A percentile compares a stretch with the other conserved stretches of the same genome.
Conservation (phyloP, 306 rosid species). For the Sesbania bispinosa region DNA sequence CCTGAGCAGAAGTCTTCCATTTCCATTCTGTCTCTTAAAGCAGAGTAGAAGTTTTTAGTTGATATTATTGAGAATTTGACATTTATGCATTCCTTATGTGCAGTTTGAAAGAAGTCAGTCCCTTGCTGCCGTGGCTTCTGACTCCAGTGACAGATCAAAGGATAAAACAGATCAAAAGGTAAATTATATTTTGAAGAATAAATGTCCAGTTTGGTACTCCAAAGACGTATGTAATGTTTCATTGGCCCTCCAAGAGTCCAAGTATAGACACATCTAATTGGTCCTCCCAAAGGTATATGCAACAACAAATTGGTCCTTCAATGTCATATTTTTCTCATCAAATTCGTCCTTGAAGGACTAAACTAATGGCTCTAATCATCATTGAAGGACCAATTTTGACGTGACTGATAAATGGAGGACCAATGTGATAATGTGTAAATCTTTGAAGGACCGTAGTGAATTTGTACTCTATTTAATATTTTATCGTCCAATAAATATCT, state of each 20-base stretch:
- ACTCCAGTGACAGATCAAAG: constrained; percentile 85
- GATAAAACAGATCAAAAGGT: constrained; percentile 92
- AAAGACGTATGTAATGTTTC: background rate
- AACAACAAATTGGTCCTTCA: background rate
- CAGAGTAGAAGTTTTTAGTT: background rate
- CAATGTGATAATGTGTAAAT: background rate
- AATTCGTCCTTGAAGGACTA: background rate
- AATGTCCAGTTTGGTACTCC: background rate
- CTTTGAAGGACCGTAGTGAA: background rate
- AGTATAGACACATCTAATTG: background rate
- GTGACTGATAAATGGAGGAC: background rate
- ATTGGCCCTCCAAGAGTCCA: background rate
- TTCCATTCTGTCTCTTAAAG: background rate
- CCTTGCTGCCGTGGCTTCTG: constrained; percentile 49
- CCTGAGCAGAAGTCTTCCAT: background rate
- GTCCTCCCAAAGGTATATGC: background rate
- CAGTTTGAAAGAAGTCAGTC: constrained; percentile 66
- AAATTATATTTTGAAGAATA: background rate
- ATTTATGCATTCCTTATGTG: constrained; percentile 19
- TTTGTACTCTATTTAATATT: background rate
- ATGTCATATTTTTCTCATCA: background rate
- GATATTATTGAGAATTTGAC: constrained; percentile 15
- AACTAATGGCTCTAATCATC: background rate
- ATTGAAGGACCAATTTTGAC: background rate
- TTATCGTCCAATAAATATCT: background rate